phyloP scores from a whole-genome alignment of 106 monocot species.

The Phalaenopsis aphrodite region DNA sequence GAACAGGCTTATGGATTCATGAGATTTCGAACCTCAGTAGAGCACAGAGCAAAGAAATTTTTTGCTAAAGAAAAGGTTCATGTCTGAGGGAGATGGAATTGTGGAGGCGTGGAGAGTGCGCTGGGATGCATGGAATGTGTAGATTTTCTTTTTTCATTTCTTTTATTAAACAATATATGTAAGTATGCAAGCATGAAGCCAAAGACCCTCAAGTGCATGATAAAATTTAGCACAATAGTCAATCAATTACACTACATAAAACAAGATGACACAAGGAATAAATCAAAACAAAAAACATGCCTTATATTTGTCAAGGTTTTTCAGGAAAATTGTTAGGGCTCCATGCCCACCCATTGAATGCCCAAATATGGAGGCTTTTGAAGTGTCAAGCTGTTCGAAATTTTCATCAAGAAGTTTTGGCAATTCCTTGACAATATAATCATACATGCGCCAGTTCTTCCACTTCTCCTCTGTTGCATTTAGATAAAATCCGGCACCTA shows the following conservation, averaged over 20 bases:
- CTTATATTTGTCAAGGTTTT: slow-evolving; percentile 80
- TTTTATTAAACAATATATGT: too few species aligned
- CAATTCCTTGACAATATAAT: slow-evolving; percentile 85
- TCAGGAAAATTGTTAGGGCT: slow-evolving; percentile 83
- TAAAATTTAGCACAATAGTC: background rate
- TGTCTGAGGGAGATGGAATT: too few species aligned
- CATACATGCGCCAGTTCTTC: slow-evolving; percentile 99
- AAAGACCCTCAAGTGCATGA: background rate
- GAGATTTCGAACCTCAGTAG: too few species aligned
- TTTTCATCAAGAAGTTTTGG: slow-evolving; percentile 71
- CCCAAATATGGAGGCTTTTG: slow-evolving; percentile 77
- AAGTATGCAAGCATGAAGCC: background rate
- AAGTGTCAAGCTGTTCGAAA: slow-evolving; percentile 76
- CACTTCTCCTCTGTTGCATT: slow-evolving; percentile 86
- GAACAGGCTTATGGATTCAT: too few species aligned
- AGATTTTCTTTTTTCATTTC: too few species aligned
- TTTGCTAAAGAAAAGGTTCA: too few species aligned
- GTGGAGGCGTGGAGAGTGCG: too few species aligned
- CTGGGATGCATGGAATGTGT: too few species aligned
- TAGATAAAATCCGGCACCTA: slow-evolving; percentile 96
- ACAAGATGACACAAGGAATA: background rate
- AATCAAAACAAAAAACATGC: slow-evolving; percentile 23
- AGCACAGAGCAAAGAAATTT: too few species aligned
- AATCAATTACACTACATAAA: background rate
- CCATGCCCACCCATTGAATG: slow-evolving; percentile 99